A percentile compares a stretch with the other conserved stretches of the same genome.
Conservation (phyloP, 352 stramenopile species). For the Phytophthora uliginosa region DNA sequence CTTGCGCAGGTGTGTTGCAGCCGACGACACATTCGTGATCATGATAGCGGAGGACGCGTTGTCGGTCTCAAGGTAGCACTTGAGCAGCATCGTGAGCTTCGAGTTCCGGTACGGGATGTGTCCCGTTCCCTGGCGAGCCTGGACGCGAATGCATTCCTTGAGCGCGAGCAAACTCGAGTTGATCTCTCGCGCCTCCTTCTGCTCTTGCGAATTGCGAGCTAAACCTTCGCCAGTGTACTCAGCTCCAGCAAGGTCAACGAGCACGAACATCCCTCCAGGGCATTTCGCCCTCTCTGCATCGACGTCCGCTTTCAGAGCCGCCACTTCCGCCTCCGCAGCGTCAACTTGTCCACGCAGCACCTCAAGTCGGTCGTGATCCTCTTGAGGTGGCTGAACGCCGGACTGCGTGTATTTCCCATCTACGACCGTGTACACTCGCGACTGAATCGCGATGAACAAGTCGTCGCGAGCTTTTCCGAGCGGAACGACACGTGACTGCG, state of each 20-base stretch:
- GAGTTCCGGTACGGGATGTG: constrained; percentile 52
- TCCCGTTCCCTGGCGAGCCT: constrained; percentile 16
- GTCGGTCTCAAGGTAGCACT: constrained; percentile 37
- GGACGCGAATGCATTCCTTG: constrained; percentile 61
- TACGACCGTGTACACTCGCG: constrained; percentile 39
- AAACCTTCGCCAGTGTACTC: constrained; percentile 65
- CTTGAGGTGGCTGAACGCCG: constrained; percentile 17
- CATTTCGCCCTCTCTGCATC: constrained; percentile 22
- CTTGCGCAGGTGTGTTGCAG: constrained; percentile 29
- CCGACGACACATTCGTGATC: constrained; percentile 58
- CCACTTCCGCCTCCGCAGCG: constrained; percentile 30
- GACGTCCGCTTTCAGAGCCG: constrained; percentile 22
- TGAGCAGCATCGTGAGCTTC: constrained; percentile 62
- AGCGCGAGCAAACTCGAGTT: constrained; percentile 60
- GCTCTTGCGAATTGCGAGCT: constrained; percentile 20
- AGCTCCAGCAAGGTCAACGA: constrained; percentile 63
- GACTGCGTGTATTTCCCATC: constrained; percentile 43
- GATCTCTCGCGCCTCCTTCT: constrained; percentile 46
- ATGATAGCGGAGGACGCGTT: constrained; percentile 45
- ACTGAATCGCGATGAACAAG: constrained; percentile 59
- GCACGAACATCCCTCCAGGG: constrained; percentile 48
- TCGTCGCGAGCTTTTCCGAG: constrained; percentile 62
- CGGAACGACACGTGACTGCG: constrained; percentile 50
- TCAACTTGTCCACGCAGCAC: constrained; percentile 31
- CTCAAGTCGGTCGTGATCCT: constrained; percentile 36